Evolutionary conservation across 2,329 filamentous ascomycete species (phyloP).

Genomic region (Aspergillus viridinutans): DNA sequence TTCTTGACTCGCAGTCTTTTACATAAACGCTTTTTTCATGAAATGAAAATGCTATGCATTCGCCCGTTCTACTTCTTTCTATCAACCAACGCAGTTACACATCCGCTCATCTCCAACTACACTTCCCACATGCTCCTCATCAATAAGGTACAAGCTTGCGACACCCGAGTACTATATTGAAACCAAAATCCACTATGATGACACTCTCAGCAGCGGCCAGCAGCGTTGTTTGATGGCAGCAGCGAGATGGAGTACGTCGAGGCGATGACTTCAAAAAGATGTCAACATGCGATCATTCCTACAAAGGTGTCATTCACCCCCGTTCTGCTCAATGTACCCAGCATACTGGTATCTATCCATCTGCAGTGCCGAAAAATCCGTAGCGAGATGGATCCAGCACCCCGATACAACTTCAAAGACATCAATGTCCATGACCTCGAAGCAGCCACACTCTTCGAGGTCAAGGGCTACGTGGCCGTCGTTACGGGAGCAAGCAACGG

Average conservation of each 20-base stretch:
- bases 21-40: no score
- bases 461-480: constrained; percentile 32
- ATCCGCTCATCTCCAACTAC: not conserved
- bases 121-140: not conserved
- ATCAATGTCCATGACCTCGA: constrained; percentile 17
- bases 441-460: constrained; percentile 25
- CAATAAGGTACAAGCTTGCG: not conserved
- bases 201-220: not conserved
- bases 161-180: not conserved
- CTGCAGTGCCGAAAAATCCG: not conserved
- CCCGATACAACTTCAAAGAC: constrained; percentile 4
- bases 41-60: not conserved
- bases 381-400: constrained; percentile 3
- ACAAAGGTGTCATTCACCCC: not conserved
- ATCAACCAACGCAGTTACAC: not conserved
- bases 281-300: constrained; percentile 6
- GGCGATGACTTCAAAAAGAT: constrained; percentile 7
- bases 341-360: not conserved
- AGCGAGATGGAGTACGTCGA: not conserved
- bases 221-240: not conserved
- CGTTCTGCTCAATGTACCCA: not conserved
- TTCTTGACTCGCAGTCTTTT: not conserved
- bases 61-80: not conserved
- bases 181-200: not conserved
- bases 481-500: constrained; percentile 47